Conservation (phyloP, 495 filamentous ascomycete genomes). For the Neurospora africana region DNA sequence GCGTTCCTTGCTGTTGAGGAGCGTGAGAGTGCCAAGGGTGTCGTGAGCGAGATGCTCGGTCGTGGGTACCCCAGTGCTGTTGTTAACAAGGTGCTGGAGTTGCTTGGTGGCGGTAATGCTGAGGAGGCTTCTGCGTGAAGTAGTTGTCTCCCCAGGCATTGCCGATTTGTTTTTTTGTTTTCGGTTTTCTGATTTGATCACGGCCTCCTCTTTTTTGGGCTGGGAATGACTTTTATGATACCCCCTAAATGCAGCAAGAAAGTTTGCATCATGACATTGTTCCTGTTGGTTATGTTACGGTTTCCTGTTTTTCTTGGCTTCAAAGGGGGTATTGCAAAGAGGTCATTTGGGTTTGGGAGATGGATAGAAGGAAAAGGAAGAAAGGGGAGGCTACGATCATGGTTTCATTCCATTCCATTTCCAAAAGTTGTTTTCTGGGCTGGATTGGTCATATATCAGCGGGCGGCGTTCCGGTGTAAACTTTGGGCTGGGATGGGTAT, state of each 20-base stretch:
- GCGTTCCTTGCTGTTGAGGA: slow-evolving; percentile 81
- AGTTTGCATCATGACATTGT: background rate
- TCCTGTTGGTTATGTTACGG: background rate
- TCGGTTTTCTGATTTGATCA: background rate
- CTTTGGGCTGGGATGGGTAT: background rate
- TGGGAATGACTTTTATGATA: background rate
- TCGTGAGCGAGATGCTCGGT: slow-evolving; percentile 83
- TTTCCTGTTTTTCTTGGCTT: background rate
- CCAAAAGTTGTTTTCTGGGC: background rate
- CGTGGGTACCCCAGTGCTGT: slow-evolving; percentile 88
- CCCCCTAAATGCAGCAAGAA: background rate
- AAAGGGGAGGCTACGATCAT: background rate
- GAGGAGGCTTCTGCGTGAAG: slow-evolving; percentile 9
- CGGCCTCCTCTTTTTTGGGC: slow-evolving; percentile 2
- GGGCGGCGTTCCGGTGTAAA: background rate
- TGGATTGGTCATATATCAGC: background rate
- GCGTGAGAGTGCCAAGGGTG: slow-evolving; percentile 55
- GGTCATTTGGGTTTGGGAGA: background rate
- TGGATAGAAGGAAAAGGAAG: background rate
- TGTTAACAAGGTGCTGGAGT: slow-evolving; percentile 78
- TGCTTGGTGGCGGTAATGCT: slow-evolving; percentile 57
- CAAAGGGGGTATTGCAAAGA: background rate
- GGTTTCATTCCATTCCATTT: background rate
- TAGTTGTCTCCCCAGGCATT: background rate
- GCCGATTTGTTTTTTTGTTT: background rate